Evolutionary conservation across 1,139 yeast species (phyloP).

Genomic region (Scheffersomyces cryptocercus): DNA sequence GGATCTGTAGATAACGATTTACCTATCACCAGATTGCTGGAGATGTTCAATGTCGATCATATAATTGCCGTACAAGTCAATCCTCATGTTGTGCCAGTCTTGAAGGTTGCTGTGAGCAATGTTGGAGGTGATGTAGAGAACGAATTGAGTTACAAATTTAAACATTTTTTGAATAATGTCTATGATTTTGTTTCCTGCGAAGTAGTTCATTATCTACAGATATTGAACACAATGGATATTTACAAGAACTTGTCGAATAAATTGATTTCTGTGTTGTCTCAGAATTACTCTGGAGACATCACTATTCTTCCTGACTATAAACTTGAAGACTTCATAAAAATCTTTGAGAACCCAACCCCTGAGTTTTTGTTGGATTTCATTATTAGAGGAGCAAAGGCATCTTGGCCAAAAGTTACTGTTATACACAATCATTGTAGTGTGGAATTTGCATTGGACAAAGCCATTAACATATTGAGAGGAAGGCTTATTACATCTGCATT

Average conservation of each 20-base stretch:
- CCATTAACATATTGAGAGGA: conserved; percentile 68
- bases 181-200: conserved; percentile 70
- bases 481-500: conserved; percentile 51
- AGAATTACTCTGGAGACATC: conserved; percentile 89
- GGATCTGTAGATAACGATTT: conserved; percentile 95
- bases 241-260: conserved; percentile 73
- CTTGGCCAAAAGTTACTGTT: conserved; percentile 88
- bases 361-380: conserved; percentile 71
- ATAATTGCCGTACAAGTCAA: conserved; percentile 96
- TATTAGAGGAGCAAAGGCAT: conserved; percentile 82
- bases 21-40: conserved; percentile 86
- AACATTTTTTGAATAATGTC: conserved; percentile 53
- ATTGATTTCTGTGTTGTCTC: conserved; percentile 72
- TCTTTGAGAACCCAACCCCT: conserved; percentile 79
- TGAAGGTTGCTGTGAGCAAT: conserved; percentile 65
- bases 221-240: conserved; percentile 74
- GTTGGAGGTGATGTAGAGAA: conserved; percentile 72
- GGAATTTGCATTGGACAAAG: conserved; percentile 82
- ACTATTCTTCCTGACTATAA: conserved; percentile 82
- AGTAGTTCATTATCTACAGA: conserved; percentile 71
- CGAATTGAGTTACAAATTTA: conserved; percentile 56
- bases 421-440: conserved; percentile 87
- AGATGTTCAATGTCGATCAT: conserved; percentile 95
- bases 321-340: conserved; percentile 56
- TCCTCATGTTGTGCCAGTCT: conserved; percentile 90